Evolutionary conservation across 768 basidiomycete species (phyloP).

Genomic region (Phylloporus rhodoxanthus): DNA sequence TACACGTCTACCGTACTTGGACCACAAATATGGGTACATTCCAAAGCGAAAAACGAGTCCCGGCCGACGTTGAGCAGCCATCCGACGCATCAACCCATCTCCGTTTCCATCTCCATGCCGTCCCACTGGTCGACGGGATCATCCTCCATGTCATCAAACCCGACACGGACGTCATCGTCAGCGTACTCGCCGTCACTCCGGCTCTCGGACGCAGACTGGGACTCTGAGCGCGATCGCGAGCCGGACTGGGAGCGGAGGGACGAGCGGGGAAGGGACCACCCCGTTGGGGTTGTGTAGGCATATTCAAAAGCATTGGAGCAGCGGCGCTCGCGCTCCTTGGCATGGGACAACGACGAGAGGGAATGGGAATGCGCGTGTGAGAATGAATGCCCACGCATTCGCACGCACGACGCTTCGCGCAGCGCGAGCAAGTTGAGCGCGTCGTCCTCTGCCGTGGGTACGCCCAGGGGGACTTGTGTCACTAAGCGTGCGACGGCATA

Average conservation of each 20-base stretch:
- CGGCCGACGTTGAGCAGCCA: background rate
- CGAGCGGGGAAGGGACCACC: conserved; percentile 53
- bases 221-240: conserved; percentile 29
- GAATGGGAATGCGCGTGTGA: background rate
- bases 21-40: no score
- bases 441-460: conserved; percentile 18
- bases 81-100: conserved; percentile 19
- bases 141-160: background rate
- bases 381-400: background rate
- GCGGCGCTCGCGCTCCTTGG: background rate
- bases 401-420: background rate
- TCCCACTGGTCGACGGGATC: background rate
- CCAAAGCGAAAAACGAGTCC: background rate
- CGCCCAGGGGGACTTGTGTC: background rate
- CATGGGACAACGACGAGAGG: background rate
- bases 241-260: conserved; percentile 42
- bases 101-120: conserved; percentile 37
- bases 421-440: conserved; percentile 25
- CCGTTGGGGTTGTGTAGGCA: conserved; percentile 22
- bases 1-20: no score
- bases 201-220: conserved; percentile 31
- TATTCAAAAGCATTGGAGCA: conserved; percentile 17
- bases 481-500: conserved; percentile 32
- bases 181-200: conserved; percentile 33
- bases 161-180: background rate